phyloP scores from a whole-genome alignment of 129 eudicot species.

The Centella asiatica region DNA sequence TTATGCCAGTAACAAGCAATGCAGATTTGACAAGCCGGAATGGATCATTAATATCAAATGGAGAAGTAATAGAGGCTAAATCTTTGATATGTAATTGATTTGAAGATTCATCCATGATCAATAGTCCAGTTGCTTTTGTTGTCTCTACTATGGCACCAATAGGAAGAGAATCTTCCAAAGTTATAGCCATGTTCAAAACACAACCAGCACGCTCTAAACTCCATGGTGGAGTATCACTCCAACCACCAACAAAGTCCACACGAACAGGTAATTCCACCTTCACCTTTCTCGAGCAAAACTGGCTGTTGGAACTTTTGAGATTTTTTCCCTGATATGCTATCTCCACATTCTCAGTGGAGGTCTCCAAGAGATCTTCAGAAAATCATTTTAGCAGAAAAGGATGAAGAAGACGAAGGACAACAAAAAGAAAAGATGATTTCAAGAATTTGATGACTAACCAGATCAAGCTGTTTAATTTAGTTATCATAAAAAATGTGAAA shows the following conservation, averaged over 20 bases:
- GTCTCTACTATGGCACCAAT: slow-evolving; percentile 75
- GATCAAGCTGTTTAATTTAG: no score
- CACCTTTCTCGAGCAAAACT: slow-evolving; percentile 36
- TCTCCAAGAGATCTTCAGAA: slow-evolving; percentile 53
- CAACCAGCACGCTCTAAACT: slow-evolving; percentile 97
- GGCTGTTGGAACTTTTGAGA: slow-evolving; percentile 4
- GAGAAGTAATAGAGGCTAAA: slow-evolving; percentile 49
- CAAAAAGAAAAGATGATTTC: neutral
- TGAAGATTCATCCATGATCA: slow-evolving; percentile 55
- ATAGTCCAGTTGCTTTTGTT: slow-evolving; percentile 40
- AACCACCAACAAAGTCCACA: slow-evolving; percentile 98
- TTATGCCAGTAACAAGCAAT: slow-evolving; percentile 64
- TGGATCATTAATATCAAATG: slow-evolving; percentile 73
- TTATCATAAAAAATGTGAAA: neutral
- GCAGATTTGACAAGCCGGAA: slow-evolving; percentile 98
- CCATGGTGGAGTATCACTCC: slow-evolving; percentile 99
- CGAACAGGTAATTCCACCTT: slow-evolving; percentile 96
- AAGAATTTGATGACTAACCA: neutral
- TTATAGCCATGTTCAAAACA: slow-evolving; percentile 92
- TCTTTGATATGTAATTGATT: slow-evolving; percentile 45
- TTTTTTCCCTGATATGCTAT: slow-evolving; percentile 19
- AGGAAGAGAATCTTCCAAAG: slow-evolving; percentile 64
- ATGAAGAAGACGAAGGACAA: neutral
- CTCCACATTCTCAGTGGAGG: slow-evolving; percentile 23
- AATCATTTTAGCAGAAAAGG: neutral